Base-by-base conservation (phyloP, 371 early-diverging fungal genomes). In the Syncephalastrum sp. region DNA sequence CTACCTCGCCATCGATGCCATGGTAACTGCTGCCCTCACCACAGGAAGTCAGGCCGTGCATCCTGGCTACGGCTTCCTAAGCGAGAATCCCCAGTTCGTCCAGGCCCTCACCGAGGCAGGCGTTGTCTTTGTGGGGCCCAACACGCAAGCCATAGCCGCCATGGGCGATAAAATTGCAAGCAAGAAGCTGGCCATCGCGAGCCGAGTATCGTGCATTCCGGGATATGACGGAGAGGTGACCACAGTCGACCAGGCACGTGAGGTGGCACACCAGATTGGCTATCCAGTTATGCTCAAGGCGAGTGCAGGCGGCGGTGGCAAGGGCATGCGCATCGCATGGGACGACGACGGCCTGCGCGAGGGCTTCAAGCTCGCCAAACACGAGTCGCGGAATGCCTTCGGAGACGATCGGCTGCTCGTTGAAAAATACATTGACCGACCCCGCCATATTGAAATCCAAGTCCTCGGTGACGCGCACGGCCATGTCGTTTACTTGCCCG, bases 161-260 rank as follows among this genome's bases (percentile, higher is more conserved):
- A 95, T 97, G 88, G 97, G 97, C 41, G 95, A 95, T 74, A 95
- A 97, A 81, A 92, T 94, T 57, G 79, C 84, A 29, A 69, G 73
- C 56, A 91, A 89, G 64, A 70, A 81, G 21, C 78, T 88, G 43
- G 91, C 91, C 15, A 74, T 76, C 51, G 76, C 82, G 14, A 89
- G 90, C 49, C 81, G 81, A 0, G 91, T 92, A 47, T 56, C 76
- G 44, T 70, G 67, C 53, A 84, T 87, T 19, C 89, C 89, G 3
- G 88, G 89, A 5, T 89, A 72, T 63, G 79, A 87, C 61, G 88
- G 88, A 5, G 82, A 75, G 25, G 78, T 85, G 15, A 68, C 77
- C 16, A 58, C 55, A 13, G 55, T 73, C 1, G 67, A 75, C 17
- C 69, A 68, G 42, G 75, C 88, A 42, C 64, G 72, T 6, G 25